phyloP scores from a whole-genome alignment of 2,329 filamentous ascomycete genomes.

The Xylaria polymorpha region DNA sequence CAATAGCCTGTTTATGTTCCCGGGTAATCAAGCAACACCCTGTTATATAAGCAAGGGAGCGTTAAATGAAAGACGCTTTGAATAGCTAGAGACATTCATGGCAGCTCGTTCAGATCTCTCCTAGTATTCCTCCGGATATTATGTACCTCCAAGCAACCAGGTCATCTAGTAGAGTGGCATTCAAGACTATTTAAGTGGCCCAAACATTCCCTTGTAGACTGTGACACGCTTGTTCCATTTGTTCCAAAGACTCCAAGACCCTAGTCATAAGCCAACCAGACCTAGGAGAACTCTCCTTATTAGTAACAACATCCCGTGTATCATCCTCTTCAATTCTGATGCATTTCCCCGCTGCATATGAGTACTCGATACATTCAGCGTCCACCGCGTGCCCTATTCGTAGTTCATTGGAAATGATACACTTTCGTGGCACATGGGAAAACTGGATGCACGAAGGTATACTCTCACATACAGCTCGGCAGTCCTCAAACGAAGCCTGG shows the following conservation, averaged over 20 bases:
- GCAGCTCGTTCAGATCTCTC: no score
- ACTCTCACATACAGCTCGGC: slow-evolving; percentile 33
- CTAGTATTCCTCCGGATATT: no score
- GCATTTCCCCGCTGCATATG: slow-evolving; percentile 4
- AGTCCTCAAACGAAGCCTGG: slow-evolving; percentile 24
- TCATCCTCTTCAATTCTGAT: background rate
- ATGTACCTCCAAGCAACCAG: background rate
- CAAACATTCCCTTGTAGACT: slow-evolving; percentile 19
- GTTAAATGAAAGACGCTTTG: no score
- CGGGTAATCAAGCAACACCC: no score
- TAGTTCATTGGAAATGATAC: slow-evolving; percentile 34
- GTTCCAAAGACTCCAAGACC: background rate
- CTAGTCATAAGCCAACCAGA: slow-evolving; percentile 23
- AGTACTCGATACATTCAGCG: slow-evolving; percentile 28
- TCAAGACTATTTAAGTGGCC: background rate
- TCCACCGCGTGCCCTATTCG: slow-evolving; percentile 31
- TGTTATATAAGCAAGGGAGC: no score
- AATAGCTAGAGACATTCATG: no score
- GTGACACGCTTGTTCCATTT: slow-evolving; percentile 28
- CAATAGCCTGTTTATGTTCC: no score
- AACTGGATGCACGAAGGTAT: slow-evolving; percentile 33
- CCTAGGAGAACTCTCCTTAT: background rate
- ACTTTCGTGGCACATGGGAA: slow-evolving; percentile 18
- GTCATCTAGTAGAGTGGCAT: background rate
- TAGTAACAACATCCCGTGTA: background rate